phyloP scores from a whole-genome alignment of 176 grass and related monocot genomes.

The Tillandsia fasciculata region DNA sequence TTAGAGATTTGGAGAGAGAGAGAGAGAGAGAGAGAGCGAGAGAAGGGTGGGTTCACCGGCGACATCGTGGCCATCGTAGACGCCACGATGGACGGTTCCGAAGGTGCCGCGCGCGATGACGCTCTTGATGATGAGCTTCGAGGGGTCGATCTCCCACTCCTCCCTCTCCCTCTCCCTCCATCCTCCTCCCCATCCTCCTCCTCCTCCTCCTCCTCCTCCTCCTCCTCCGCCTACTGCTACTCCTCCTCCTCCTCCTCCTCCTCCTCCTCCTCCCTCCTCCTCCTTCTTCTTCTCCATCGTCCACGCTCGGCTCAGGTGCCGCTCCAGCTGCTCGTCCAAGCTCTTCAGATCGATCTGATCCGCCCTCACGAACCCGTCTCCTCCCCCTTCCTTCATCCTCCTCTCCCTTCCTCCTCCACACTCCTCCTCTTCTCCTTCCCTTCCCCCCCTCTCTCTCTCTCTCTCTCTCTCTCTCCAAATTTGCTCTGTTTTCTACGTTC shows the following conservation, averaged over 20 bases:
- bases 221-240: slow-evolving; percentile 66
- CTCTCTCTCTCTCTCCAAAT: slow-evolving; percentile 9
- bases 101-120: slow-evolving; percentile 94
- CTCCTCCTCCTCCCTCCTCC: slow-evolving; percentile 25
- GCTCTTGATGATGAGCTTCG: slow-evolving; percentile 78
- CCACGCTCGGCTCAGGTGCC: slow-evolving; percentile 72
- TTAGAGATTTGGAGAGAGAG: no score
- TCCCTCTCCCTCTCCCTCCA: slow-evolving; percentile 25
- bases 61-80: slow-evolving; percentile 98
- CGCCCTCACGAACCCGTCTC: slow-evolving; percentile 66
- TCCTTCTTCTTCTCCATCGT: slow-evolving; percentile 96
- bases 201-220: background rate
- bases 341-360: slow-evolving; percentile 61
- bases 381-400: slow-evolving; percentile 26
- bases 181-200: background rate
- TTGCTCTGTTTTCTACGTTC: background rate
- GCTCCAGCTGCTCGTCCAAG: slow-evolving; percentile 91
- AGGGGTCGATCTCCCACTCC: slow-evolving; percentile 95
- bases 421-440: background rate
- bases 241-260: slow-evolving; percentile 13
- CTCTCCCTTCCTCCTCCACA: slow-evolving; percentile 2
- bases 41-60: slow-evolving; percentile 34
- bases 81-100: slow-evolving; percentile 87
- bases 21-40: no score
- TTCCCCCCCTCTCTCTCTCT: background rate